Percentiles rank a stretch among this genome's conserved stretches.
Evolutionary conservation across 208 protist genomes (phyloP).

Genomic region (Leishmania martiniquensis): DNA sequence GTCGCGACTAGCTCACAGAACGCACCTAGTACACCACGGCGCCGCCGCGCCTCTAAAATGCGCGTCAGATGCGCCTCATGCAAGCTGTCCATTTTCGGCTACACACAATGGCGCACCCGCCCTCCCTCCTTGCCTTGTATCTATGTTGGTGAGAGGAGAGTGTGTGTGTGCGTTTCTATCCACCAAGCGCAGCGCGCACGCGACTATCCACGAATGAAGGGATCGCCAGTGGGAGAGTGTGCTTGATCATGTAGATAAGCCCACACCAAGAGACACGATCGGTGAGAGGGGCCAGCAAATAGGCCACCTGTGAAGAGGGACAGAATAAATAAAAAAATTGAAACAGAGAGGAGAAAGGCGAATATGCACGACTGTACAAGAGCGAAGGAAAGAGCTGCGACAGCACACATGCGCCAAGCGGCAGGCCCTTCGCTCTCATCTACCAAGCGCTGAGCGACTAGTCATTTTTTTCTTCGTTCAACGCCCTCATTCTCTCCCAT

Average conservation of each 20-base stretch:
- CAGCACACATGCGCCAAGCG: neutral
- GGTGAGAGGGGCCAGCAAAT: neutral
- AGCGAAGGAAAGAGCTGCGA: neutral
- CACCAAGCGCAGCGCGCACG: neutral
- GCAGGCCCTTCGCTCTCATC: neutral
- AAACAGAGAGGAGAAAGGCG: neutral
- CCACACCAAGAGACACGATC: neutral
- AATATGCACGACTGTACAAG: neutral
- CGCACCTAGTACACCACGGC: constrained; percentile 55
- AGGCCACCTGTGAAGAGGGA: too few species aligned
- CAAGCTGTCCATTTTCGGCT: constrained; percentile 55
- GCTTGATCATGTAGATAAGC: neutral
- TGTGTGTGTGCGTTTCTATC: neutral
- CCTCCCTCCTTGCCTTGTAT: neutral
- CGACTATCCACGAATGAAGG: neutral
- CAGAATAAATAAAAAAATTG: neutral
- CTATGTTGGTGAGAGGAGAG: neutral
- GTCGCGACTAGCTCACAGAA: constrained; percentile 14
- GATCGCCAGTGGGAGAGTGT: neutral
- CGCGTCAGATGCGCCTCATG: constrained; percentile 73
- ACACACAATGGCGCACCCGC: neutral
- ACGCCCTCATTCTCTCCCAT: neutral
- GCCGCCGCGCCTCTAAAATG: constrained; percentile 73
- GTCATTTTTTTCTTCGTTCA: neutral
- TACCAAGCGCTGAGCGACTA: neutral